Evolutionary conservation across 1,284 basidiomycete species (phyloP), one percentile per base, ranked within the genome.

Genomic region (Cryptococcus depauperatus): DNA sequence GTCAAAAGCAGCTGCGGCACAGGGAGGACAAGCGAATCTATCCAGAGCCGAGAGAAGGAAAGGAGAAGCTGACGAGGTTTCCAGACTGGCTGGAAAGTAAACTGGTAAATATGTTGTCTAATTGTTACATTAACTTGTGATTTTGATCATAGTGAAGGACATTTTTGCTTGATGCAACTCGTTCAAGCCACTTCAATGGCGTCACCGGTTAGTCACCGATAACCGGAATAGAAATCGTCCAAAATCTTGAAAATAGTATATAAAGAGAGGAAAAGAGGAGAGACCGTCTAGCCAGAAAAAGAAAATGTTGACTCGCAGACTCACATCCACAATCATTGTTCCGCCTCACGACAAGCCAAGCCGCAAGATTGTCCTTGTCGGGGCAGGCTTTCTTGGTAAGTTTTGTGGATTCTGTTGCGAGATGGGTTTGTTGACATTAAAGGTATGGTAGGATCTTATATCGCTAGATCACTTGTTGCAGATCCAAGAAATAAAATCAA

Each of bases 51-150:
- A 88, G 59, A 78, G 75, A 58, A 76, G 86, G 43, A 75, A 82
- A 54, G 83, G 77, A 54, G 85, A 91, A 66, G 84, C 84, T n/a
- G 85, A 89, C 43, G 75, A 51, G 35, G 70, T 72, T 4, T 54
- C 56, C 5, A 57, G 51, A 33, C 39, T 66, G 37, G 55, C 50
- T 13, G 40, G 50, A 18, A 42, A 43, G 28, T 51, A 47, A 19
- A 22, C 21, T 10, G 35, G 35, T 2, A 13, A 37, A 22, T 22
- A 9, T 37, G 35, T 37, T 37, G 35, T 37, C 21, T 21, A 37
- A 7, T 37, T 37, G 16, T 6, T 19, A 1, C 22, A 14, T 37
- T 6, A 9, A 13, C 29, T 16, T 37, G 35, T 14, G 18, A 18
- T 30, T 0, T 30, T 30, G 29, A 30, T 30, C n/a, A n/a, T 29